Percentiles rank a stretch among this genome's conserved stretches.
Evolutionary conservation across 352 stramenopile genomes (phyloP).

Genomic region (Phytophthora brassicae): DNA sequence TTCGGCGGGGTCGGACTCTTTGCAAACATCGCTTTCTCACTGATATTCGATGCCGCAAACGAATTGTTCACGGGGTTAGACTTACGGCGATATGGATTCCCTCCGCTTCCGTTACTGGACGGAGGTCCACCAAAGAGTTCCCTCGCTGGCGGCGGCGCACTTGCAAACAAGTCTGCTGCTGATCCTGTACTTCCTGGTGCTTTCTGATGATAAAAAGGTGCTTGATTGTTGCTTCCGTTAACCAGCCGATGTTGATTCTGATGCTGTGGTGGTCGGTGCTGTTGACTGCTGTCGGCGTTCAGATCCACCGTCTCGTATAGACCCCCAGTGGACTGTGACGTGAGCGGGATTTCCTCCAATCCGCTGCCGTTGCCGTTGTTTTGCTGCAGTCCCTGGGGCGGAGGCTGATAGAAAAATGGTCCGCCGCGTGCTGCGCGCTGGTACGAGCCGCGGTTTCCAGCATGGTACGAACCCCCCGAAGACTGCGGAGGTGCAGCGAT

Average conservation of each 20-base stretch:
- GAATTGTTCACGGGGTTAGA: slow-evolving; percentile 1
- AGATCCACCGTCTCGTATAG: slow-evolving; percentile 54
- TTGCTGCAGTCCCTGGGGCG: slow-evolving; percentile 2
- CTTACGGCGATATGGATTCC: slow-evolving; percentile 25
- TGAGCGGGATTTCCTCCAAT: slow-evolving; percentile 37
- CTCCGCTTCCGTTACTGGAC: slow-evolving; percentile 3
- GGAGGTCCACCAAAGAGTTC: slow-evolving; percentile 16
- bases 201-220: slow-evolving; percentile 18
- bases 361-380: slow-evolving; percentile 4
- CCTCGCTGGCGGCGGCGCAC: slow-evolving; percentile 15
- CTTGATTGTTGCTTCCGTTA: not conserved
- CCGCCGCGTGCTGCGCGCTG: slow-evolving; percentile 26
- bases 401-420: slow-evolving; percentile 41
- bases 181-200: slow-evolving; percentile 12
- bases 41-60: not conserved
- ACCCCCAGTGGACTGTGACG: slow-evolving; percentile 30
- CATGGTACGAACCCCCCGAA: slow-evolving; percentile 28
- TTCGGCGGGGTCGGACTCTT: not conserved
- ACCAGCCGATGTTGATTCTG: slow-evolving; percentile 2
- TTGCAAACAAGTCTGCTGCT: slow-evolving; percentile 24
- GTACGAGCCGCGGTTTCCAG: slow-evolving; percentile 30
- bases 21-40: not conserved
- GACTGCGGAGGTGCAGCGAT: slow-evolving; percentile 34
- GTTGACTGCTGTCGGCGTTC: slow-evolving; percentile 32
- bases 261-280: slow-evolving; percentile 7